Evolutionary conservation across 2,329 filamentous ascomycete genomes (phyloP).

Genomic region (Alternaria alternata): DNA sequence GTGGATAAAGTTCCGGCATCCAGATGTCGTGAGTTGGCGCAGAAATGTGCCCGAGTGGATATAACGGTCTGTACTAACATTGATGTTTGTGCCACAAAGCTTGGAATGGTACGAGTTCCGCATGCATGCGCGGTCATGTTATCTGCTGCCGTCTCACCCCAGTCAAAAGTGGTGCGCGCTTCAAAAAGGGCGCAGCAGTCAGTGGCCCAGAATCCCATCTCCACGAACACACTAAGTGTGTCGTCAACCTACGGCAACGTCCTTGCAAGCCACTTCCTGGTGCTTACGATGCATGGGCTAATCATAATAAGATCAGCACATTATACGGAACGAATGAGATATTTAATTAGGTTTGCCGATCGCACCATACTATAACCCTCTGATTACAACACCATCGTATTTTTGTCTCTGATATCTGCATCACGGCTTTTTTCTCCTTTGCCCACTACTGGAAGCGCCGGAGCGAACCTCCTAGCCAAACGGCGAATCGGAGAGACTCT

Average conservation of each 20-base stretch:
- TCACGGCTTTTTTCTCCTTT: neutral
- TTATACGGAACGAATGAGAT: conserved; percentile 6
- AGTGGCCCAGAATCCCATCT: neutral
- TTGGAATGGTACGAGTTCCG: conserved; percentile 1
- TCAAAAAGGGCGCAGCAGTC: neutral
- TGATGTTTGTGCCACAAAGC: neutral
- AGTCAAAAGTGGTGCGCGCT: neutral
- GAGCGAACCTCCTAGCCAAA: conserved; percentile 3
- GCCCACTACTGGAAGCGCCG: neutral
- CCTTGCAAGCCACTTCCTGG: neutral
- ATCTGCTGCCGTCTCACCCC: conserved; percentile 1
- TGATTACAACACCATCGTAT: neutral
- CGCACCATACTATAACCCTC: neutral
- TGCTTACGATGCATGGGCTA: conserved; percentile 1
- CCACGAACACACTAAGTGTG: neutral
- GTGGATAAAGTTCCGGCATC: conserved; percentile 19
- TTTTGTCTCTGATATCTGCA: neutral
- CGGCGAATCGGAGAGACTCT: neutral
- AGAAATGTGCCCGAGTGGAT: neutral
- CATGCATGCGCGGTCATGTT: conserved; percentile 1
- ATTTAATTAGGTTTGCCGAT: conserved; percentile 12
- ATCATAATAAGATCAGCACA: conserved; percentile 2
- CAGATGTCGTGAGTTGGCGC: neutral
- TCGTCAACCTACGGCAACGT: neutral
- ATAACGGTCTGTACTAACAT: neutral